Base-by-base conservation (phyloP, 1,284 basidiomycete species). In the Amylostereum areolatum region DNA sequence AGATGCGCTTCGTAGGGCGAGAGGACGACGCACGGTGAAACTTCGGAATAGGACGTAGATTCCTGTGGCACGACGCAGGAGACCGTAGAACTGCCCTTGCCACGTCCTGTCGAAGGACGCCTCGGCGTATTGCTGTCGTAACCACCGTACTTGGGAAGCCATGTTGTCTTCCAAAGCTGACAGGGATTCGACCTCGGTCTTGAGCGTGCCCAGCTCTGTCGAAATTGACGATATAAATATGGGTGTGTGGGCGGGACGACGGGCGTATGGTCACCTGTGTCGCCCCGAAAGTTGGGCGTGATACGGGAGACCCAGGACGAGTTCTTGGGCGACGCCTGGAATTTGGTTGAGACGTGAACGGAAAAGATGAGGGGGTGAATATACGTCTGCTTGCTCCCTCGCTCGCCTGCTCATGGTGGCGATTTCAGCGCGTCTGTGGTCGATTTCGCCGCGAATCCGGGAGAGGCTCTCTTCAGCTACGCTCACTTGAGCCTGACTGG, bases 101-200 rank as follows among this genome's bases (percentile, higher is more conserved):
- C 72, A 62, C 0, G 87, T 88, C 6, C 66, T 59, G 5, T 76
- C 64, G 55, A 78, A 85, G 57, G 70, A 66, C 24, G 72, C 74
- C 25, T 71, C 66, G 31, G 75, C 71, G 27, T 74, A 75, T 3
- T 71, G 70, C 43, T 70, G 69, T 45, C 73, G 73, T 46, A 88
- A 66, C 2, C 64, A 63, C 33, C 77, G 72, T 4, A 88, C 57
- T 52, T 81, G 81, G 5, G 70, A 70, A 37, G 66, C 64, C 84
- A 89, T 89, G 58, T 89, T 77, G 41, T 78, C 73, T 60, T 87
- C 82, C 0, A 90, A 71, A 0, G 83, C 77, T 55, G 80, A 69
- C 6, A 90, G 69, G 1, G 85, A 87, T 24, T 70, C 67, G 11
- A 88, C 61, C 61, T 89, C 87, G 56, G 80, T 64, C 31, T 57